phyloP scores from a whole-genome alignment of 306 rosid species.

The Trifolium fragiferum region DNA sequence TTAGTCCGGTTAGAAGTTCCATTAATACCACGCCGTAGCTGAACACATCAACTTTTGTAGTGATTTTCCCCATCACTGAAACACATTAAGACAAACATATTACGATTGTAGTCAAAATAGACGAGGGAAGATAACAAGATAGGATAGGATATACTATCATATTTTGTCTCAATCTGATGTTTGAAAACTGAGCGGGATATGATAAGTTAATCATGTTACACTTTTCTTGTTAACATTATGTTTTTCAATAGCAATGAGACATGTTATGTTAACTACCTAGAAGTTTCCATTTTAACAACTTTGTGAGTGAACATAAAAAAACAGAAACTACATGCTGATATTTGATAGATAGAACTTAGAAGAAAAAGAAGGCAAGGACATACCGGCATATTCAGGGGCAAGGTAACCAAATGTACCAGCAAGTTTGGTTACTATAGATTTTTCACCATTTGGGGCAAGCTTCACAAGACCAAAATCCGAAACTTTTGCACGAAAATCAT shows the following conservation, averaged over 20 bases:
- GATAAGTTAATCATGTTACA: background rate
- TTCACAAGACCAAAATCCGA: conserved; percentile 87
- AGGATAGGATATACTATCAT: too few species aligned
- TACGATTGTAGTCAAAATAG: too few species aligned
- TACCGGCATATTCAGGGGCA: conserved; percentile 93
- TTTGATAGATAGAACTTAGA: conserved; percentile 31
- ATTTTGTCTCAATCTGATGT: too few species aligned
- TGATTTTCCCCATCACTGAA: conserved; percentile 92
- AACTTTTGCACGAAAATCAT: conserved; percentile 80
- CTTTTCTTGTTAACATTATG: background rate
- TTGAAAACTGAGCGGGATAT: too few species aligned
- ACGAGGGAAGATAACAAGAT: too few species aligned
- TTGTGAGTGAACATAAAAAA: background rate
- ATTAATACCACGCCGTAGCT: conserved; percentile 82
- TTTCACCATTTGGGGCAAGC: conserved; percentile 77
- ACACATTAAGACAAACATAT: conserved; percentile 27
- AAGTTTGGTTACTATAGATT: conserved; percentile 70
- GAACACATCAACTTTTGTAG: conserved; percentile 83
- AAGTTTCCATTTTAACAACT: conserved; percentile 6
- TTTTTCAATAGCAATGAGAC: conserved; percentile 11
- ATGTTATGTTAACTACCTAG: background rate
- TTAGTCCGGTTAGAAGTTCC: conserved; percentile 79
- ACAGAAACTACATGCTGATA: background rate
- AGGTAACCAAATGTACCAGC: conserved; percentile 93
- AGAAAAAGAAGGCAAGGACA: conserved; percentile 12